Conservation (phyloP, 83 land plant species). For the Diphasiastrum complanatum region DNA sequence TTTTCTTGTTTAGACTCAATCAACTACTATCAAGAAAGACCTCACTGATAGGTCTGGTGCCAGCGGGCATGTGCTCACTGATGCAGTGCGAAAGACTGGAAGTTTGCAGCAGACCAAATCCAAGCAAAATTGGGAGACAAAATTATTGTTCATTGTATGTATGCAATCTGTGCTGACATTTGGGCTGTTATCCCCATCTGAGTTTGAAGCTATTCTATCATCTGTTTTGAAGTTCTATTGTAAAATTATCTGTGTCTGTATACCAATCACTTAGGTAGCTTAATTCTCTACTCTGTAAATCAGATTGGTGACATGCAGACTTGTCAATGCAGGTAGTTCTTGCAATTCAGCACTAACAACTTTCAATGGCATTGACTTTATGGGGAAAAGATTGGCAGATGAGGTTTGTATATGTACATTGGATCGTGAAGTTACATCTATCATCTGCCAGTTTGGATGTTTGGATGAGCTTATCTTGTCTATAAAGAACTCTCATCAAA, state of each 20-base stretch:
- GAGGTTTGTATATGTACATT: constrained; percentile 37
- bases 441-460: not conserved
- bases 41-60: no score
- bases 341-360: constrained; percentile 39
- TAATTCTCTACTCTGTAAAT: not conserved
- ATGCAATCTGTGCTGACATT: not conserved
- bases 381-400: constrained; percentile 66
- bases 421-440: not conserved
- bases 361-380: constrained; percentile 74
- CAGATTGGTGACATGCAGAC: not conserved
- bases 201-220: not conserved
- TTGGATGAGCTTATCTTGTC: not conserved
- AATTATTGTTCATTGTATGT: constrained; percentile 73
- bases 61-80: no score
- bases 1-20: no score
- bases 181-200: not conserved
- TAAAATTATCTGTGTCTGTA: not conserved
- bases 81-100: constrained; percentile 73
- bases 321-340: constrained; percentile 56
- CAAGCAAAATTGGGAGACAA: constrained; percentile 48
- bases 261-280: not conserved
- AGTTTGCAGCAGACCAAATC: constrained; percentile 60
- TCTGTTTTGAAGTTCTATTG: not conserved
- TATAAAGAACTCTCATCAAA: no score
- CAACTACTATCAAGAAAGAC: no score